phyloP scores from a whole-genome alignment of 164 flowering plant species.

The Vitis labrusca region DNA sequence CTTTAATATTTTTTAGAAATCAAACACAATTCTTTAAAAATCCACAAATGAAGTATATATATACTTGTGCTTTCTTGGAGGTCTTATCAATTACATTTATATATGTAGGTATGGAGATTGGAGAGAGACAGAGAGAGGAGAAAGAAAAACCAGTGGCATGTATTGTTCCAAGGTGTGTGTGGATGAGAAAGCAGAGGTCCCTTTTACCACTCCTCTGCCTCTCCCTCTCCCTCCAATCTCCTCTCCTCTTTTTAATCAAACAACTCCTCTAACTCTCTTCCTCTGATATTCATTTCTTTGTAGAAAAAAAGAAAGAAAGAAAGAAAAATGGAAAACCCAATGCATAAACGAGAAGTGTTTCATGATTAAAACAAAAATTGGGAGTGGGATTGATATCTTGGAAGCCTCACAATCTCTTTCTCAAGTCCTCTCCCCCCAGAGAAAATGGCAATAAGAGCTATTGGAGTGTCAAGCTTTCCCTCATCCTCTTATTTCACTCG shows the following conservation, averaged over 20 bases:
- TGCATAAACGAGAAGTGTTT: background rate
- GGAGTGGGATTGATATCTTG: background rate
- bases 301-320: background rate
- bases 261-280: no score
- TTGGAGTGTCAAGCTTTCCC: constrained; percentile 27
- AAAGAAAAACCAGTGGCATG: constrained; percentile 23
- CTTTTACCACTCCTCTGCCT: background rate
- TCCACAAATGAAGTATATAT: no score
- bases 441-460: constrained; percentile 22
- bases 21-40: no score
- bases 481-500: constrained; percentile 28
- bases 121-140: no score
- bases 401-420: no score
- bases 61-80: no score
- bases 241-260: background rate
- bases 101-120: no score
- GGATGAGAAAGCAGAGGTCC: constrained; percentile 11
- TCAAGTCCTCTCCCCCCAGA: no score
- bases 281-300: no score
- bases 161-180: constrained; percentile 9
- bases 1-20: no score
- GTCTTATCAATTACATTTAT: no score
- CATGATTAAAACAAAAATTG: constrained; percentile 3
- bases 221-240: background rate
- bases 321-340: background rate